Evolutionary conservation across 805 yeast species (phyloP), one percentile per base, ranked within the genome.

Genomic region (Aciculoconidium aculeatum): DNA sequence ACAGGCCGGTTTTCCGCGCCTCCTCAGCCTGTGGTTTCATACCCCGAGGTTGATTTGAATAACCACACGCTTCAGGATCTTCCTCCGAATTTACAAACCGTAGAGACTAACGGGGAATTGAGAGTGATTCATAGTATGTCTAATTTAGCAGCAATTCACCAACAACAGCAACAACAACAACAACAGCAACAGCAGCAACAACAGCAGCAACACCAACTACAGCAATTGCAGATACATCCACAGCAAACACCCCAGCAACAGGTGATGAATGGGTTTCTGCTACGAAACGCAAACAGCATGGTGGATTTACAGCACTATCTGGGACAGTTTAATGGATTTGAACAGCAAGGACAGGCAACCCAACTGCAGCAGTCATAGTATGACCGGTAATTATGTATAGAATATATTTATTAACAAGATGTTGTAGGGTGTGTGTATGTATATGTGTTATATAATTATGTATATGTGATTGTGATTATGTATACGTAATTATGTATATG

Each of bases 281-380:
- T 54, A 17, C 40, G 61, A 7, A 35, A 54, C 4, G 56, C 50
- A 15, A 51, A 45, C 36, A 58, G 64, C 33, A 57, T 61, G 50
- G 46, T 55, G 1, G 56, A 58, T 34, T 34, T 58, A 16, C 55
- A 49, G 29, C 51, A 44, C 13, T 41, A 44, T 32, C 36, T 22
- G 29, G 32, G 32, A 31, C 36, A 29, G 17, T 30, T 28, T 15
- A 25, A 25, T 17, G n/a, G 13, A n/a, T 14, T 14, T 14, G 24
- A 9, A 9, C 15, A 15, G 6, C 13, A 9, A 17, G 14, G 20
- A 12, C 24, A 27, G n/a, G 13, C 14, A 9, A n/a, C n/a, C n/a
- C n/a, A n/a, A n/a, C n/a, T n/a, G n/a, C n/a, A n/a, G n/a, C n/a
- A n/a, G n/a, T n/a, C n/a, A n/a, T n/a, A n/a, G n/a, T n/a, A n/a